Evolutionary conservation across 352 stramenopile genomes (phyloP).

Genomic region (Phytopythium boreale): DNA sequence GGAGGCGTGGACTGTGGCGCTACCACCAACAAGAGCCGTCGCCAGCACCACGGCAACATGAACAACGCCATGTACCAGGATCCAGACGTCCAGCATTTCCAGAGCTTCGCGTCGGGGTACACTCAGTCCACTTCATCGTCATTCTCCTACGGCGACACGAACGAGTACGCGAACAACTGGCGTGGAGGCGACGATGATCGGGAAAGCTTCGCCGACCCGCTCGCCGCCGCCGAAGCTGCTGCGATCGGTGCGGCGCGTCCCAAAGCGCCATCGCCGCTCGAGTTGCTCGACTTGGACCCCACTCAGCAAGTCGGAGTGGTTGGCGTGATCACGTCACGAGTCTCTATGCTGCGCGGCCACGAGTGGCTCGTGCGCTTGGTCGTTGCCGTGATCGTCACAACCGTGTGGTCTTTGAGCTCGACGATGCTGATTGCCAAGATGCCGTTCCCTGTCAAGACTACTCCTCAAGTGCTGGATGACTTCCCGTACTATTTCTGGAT

Average conservation of each 20-base stretch:
- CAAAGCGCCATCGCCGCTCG: constrained; percentile 18
- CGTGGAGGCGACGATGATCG: constrained; percentile 23
- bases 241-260: constrained; percentile 1
- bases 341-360: constrained; percentile 26
- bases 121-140: constrained; percentile 31
- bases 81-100: constrained; percentile 20
- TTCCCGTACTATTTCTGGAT: constrained; percentile 38
- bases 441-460: constrained; percentile 28
- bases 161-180: constrained; percentile 19
- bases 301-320: constrained; percentile 1
- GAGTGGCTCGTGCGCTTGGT: constrained; percentile 44
- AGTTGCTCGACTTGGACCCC: constrained; percentile 23
- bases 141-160: constrained; percentile 12
- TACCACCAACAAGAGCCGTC: not conserved
- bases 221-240: constrained; percentile 13
- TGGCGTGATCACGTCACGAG: not conserved
- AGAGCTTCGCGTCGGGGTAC: constrained; percentile 29
- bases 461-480: constrained; percentile 23
- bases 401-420: constrained; percentile 3
- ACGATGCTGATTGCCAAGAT: constrained; percentile 8
- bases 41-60: constrained; percentile 9
- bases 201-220: constrained; percentile 31
- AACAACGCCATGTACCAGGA: constrained; percentile 16
- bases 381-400: constrained; percentile 25
- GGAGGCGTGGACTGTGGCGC: not conserved